phyloP scores from a whole-genome alignment of 805 yeast genomes.

The Myxozyma geophila region DNA sequence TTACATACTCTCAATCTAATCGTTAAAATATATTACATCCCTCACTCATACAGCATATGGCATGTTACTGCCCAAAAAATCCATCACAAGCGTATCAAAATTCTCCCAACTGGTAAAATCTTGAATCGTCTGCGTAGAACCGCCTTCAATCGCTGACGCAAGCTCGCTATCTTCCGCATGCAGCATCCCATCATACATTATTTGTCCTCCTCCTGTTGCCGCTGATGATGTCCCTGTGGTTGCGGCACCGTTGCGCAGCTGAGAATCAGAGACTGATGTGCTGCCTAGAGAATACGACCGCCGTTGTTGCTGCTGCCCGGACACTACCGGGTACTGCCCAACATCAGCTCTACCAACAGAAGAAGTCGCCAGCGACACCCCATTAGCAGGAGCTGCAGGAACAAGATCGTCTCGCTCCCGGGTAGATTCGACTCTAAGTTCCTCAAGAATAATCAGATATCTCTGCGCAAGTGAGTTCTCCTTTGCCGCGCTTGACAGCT shows the following conservation, averaged over 20 bases:
- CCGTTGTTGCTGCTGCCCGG: no score
- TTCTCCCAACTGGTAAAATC: constrained; percentile 31
- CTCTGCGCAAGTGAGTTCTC: constrained; percentile 34
- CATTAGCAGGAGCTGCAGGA: no score
- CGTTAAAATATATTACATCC: background rate
- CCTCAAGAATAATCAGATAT: constrained; percentile 26
- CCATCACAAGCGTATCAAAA: constrained; percentile 29
- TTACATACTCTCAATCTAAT: no score
- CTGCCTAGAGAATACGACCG: no score
- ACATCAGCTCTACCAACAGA: no score
- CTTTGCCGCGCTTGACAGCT: constrained; percentile 25
- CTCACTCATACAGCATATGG: background rate
- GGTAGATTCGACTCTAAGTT: constrained; percentile 22
- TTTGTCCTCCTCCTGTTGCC: background rate
- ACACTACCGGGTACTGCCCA: no score
- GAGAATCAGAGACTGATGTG: no score
- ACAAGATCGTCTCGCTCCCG: constrained; percentile 1
- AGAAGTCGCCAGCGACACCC: no score
- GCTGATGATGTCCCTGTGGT: no score
- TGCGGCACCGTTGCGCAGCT: no score
- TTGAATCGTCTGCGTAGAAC: constrained; percentile 2
- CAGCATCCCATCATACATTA: constrained; percentile 1
- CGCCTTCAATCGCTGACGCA: background rate
- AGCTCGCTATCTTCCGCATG: constrained; percentile 3
- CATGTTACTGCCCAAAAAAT: constrained; percentile 20